Evolutionary conservation across 2,329 filamentous ascomycete species (phyloP), one percentile per base, ranked within the genome.

Genomic region (Xylaria sp.): DNA sequence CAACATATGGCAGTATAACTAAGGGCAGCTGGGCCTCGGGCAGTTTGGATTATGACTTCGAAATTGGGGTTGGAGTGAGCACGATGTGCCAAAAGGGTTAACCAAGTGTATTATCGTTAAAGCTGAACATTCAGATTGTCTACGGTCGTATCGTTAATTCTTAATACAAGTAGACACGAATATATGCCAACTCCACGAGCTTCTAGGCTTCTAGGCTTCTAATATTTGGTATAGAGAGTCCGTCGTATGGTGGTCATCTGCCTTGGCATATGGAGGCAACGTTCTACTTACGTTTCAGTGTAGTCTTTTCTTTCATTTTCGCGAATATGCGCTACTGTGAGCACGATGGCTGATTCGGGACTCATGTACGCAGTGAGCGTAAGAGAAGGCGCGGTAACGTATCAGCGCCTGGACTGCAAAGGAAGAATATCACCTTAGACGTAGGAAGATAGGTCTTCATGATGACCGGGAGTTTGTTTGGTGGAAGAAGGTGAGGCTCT

Each of bases 1-100:
- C 7, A 11, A 51, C 6, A 49, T 62, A 15, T 62, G 60, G 60
- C 54, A 62, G 25, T 62, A 62, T 19, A 37, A 54, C 35, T 62
- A 54, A 49, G 23, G n/a, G 8, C 13, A 19, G 11, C 40, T 15
- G 19, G 13, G 4, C n/a, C 21, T 27, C 29, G 3, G 19, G 21
- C 3, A 25, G 23, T 33, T 27, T 3, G 23, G 19, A 51, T 11
- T 37, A 9, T 44, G 1, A 27, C 23, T 2, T 29, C 17, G 6
- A 19, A 17, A 40, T 56, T 37, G 9, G 19, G 10, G 46, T 19
- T 10, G 2, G 3, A 3, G 21, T 27, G 10, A 31, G 23, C 21
- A 10, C n/a, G 17, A 31, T 3, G 25, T 33, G 33, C 2, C 44
- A 25, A 19, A n/a, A 29, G 21, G 47, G 40, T 23, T 15, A n/a